Evolutionary conservation across 2,329 filamentous ascomycete species (phyloP).

Genomic region (Mycosphaerelloides madeirae): DNA sequence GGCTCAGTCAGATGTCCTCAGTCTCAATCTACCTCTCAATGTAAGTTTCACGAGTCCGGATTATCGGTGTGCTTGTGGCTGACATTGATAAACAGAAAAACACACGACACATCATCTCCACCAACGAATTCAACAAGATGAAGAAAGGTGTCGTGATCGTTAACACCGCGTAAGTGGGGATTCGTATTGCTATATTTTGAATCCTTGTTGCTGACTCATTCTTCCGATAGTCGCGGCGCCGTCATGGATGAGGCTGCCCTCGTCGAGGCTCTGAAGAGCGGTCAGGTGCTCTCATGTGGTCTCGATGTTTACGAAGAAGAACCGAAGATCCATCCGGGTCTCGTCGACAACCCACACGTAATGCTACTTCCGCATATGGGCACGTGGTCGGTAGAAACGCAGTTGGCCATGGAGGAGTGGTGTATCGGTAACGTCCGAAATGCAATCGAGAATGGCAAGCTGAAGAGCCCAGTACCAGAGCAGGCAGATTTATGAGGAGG

Average conservation of each 20-base stretch:
- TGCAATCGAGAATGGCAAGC: constrained; percentile 57
- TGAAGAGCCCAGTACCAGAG: constrained; percentile 3
- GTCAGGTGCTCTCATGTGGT: constrained; percentile 65
- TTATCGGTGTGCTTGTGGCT: neutral
- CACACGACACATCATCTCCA: constrained; percentile 72
- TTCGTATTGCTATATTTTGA: too few relatives aligned
- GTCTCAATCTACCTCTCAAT: constrained; percentile 75
- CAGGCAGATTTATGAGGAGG: neutral
- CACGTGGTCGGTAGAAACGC: constrained; percentile 68
- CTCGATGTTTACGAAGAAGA: constrained; percentile 82
- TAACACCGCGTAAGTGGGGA: constrained; percentile 59
- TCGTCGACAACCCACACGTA: constrained; percentile 65
- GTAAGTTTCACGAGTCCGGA: constrained; percentile 46
- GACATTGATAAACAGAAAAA: constrained; percentile 41
- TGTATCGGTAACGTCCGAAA: constrained; percentile 64
- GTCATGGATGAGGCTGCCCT: constrained; percentile 78
- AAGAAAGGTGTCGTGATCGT: constrained; percentile 72
- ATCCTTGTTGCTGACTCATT: too few relatives aligned
- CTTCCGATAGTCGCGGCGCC: constrained; percentile 54
- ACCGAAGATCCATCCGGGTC: constrained; percentile 67
- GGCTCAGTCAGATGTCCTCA: constrained; percentile 67
- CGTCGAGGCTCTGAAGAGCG: constrained; percentile 65
- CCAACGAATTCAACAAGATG: constrained; percentile 67
- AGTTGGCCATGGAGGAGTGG: constrained; percentile 66
- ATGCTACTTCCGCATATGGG: constrained; percentile 82